Base-by-base conservation (phyloP, 345 rosid genomes). In the Mercurialis annua region DNA sequence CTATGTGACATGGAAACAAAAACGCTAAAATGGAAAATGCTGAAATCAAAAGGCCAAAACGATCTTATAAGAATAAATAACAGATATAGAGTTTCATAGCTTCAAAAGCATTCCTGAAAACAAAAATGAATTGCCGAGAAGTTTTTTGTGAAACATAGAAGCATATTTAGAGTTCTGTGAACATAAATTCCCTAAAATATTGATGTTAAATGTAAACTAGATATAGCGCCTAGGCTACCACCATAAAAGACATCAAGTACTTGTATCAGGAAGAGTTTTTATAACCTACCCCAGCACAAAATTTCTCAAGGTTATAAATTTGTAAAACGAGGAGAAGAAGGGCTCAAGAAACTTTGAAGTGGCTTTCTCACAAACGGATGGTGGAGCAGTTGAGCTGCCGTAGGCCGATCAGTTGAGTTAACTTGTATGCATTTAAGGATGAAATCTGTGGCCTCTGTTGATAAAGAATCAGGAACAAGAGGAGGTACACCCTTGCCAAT, bases 401-500 rank as follows among this genome's bases (percentile, higher is more conserved):
- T 47, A 30, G 79, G 82, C 40, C 79, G 76, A 61, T 65, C 55
- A 17, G 21, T 43, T 0, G 82, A 69, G 1, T 79, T 55, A 8
- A 65, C 79, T 64, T 60, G 74, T 10, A 72, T 58, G 77, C 79
- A 79, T 57, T n/a, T 65, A 8, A 18, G 15, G 55, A 79, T 68
- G 60, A 79, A 79, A 58, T 79, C 67, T 0, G 5, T 56, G 38
- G 82, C 77, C 16, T 65, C 64, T 59, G 0, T 44, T 4, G 82
- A 51, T n/a, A 75, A 66, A 3, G 69, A n/a, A 0, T 56, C 17
- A 0, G 79, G 77, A 47, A 79, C 66, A 1, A 16, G 29, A 18
- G 81, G 78, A 47, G 65, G 72, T 43, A 59, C 60, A 38, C 81
- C 78, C 43, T 24, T 73, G 64, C 77, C 78, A 49, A 78, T 78